These are phyloP conservation scores for Phoma sp. DNA, from an alignment of 2,329 filamentous ascomycete genomes.

Conservation along the genomic window DNA sequence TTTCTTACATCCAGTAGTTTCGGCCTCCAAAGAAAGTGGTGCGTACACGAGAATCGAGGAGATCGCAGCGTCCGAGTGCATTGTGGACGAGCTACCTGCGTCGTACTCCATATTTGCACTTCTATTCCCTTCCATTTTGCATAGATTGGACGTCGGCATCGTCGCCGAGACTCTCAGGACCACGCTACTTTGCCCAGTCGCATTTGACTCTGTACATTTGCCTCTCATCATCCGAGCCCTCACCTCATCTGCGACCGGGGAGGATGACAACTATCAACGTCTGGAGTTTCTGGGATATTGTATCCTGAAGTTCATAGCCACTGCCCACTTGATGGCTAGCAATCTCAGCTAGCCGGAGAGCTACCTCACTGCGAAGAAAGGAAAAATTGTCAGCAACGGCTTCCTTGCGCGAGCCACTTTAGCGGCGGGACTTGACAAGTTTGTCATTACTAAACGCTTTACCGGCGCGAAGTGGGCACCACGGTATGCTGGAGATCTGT, in stretches of 20 bases:
- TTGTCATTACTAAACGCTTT: slow-evolving; percentile 73
- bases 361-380: slow-evolving; percentile 73
- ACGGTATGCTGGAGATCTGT: slow-evolving; percentile 60
- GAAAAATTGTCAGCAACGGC: slow-evolving; percentile 75
- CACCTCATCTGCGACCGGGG: slow-evolving; percentile 67
- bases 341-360: slow-evolving; percentile 77
- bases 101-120: slow-evolving; percentile 60
- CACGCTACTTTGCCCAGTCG: slow-evolving; percentile 62
- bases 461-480: slow-evolving; percentile 77
- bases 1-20: slow-evolving; percentile 60
- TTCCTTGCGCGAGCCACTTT: slow-evolving; percentile 72
- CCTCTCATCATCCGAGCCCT: slow-evolving; percentile 72
- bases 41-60: slow-evolving; percentile 56
- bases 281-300: slow-evolving; percentile 89
- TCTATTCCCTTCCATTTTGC: slow-evolving; percentile 75
- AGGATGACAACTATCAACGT: slow-evolving; percentile 76
- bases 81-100: slow-evolving; percentile 55
- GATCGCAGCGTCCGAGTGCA: slow-evolving; percentile 59
- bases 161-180: slow-evolving; percentile 67
- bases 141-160: slow-evolving; percentile 71
- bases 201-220: slow-evolving; percentile 57
- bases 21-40: slow-evolving; percentile 19
- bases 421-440: slow-evolving; percentile 71
- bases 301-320: slow-evolving; percentile 77
- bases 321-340: slow-evolving; percentile 68